These are phyloP conservation scores for Conidiobolus incongruus DNA, from an alignment of 371 early-diverging fungal genomes.

Conservation along the genomic window DNA sequence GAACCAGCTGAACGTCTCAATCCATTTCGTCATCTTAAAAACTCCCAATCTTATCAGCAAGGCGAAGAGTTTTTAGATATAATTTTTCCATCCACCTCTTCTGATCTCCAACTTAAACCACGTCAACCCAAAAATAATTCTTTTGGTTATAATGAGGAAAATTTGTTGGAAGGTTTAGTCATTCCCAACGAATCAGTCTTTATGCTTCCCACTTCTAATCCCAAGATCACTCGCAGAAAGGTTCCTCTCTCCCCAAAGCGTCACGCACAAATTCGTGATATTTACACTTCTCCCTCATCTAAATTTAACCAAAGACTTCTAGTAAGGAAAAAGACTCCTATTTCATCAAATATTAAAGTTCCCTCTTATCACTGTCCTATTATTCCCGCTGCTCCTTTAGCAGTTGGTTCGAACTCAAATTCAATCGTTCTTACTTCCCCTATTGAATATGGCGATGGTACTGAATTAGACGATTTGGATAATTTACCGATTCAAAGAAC, in stretches of 20 bases:
- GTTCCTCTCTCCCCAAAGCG: not conserved
- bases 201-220: not conserved
- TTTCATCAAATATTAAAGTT: too few relatives aligned
- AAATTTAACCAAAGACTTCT: not conserved
- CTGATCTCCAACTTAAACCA: too few relatives aligned
- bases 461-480: slow-evolving; percentile 3
- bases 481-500: not conserved
- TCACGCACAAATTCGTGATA: not conserved
- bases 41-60: too few relatives aligned
- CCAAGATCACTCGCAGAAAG: not conserved
- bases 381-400: not conserved
- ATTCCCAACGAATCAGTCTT: slow-evolving; percentile 2
- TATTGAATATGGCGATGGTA: slow-evolving; percentile 1
- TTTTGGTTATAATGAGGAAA: too few relatives aligned
- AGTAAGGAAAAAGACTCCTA: not conserved
- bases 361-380: too few relatives aligned
- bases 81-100: too few relatives aligned
- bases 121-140: too few relatives aligned
- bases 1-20: too few relatives aligned
- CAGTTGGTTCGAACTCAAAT: too few relatives aligned
- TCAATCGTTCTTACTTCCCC: not conserved
- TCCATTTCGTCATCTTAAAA: too few relatives aligned
- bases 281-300: not conserved
- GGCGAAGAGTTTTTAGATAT: too few relatives aligned
- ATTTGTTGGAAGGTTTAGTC: slow-evolving; percentile 1